A percentile compares a stretch with the other conserved stretches of the same genome.
These are phyloP conservation scores for Umbelopsis isabellina DNA, from an alignment of 192 early-diverging fungal species.

Conservation along the genomic window DNA sequence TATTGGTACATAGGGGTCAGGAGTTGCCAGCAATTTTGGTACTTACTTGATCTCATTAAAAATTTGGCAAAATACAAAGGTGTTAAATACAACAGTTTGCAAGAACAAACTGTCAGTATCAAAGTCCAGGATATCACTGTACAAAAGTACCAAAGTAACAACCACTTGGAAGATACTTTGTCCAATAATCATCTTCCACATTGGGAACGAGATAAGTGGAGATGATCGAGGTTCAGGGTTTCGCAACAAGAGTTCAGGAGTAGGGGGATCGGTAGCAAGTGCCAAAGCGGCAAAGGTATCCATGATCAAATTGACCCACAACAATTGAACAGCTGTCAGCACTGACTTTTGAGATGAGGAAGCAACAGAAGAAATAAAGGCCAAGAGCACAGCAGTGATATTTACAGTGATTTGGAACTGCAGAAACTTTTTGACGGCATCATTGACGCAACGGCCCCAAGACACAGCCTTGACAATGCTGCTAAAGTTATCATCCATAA, in stretches of 20 bases:
- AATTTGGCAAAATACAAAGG: slow-evolving; percentile 89
- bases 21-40: background rate
- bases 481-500: slow-evolving; percentile 99
- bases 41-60: slow-evolving; percentile 87
- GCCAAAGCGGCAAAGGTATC: slow-evolving; percentile 98
- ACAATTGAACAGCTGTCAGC: slow-evolving; percentile 93
- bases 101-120: slow-evolving; percentile 38
- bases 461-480: slow-evolving; percentile 96
- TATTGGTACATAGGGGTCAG: background rate
- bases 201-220: slow-evolving; percentile 83
- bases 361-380: slow-evolving; percentile 74
- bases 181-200: slow-evolving; percentile 97
- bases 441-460: slow-evolving; percentile 97
- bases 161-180: slow-evolving; percentile 90
- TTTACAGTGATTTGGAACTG: slow-evolving; percentile 99
- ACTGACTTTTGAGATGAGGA: slow-evolving; percentile 72
- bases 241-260: slow-evolving; percentile 80
- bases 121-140: slow-evolving; percentile 66
- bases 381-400: slow-evolving; percentile 82
- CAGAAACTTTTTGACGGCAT: slow-evolving; percentile 97
- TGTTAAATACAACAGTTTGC: slow-evolving; percentile 89
- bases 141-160: slow-evolving; percentile 78
- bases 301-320: slow-evolving; percentile 99
- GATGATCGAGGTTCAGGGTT: slow-evolving; percentile 82
- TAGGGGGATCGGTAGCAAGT: slow-evolving; percentile 94